Evolutionary conservation across 73 alveolate species (phyloP), one percentile per base, ranked within the genome.

Genomic region (Paramecium caudatum): DNA sequence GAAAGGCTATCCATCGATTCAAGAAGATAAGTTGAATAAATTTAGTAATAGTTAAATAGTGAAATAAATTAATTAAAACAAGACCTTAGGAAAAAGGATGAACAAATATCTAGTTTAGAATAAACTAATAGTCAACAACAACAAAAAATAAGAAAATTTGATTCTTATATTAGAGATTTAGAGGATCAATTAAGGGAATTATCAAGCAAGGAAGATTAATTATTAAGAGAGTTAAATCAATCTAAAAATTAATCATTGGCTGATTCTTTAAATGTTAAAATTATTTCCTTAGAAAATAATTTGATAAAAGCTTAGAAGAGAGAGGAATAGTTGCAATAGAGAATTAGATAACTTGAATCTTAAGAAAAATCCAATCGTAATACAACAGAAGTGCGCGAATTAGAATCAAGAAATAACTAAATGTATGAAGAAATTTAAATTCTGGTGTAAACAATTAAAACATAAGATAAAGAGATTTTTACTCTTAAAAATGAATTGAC

Each of bases 351-450:
- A 34, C 34, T 68, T 32, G 84, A 68, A 37, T 32, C 10, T 68
- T 16, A 68, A 37, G 30, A 68, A 32, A 68, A 25, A 25, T 68
- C 84, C 25, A 3, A 10, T 32, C 16, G 61, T 8, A 37, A 34
- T 32, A 34, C 9, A 32, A 32, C 84, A n/a, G 84, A 68, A 27
- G 17, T 25, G 25, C 17, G 36, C 17, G 34, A n/a, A 25, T 68
- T 68, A 16, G 25, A 68, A 16, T 3, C 21, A 0, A 68, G 34
- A 30, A 68, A 68, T 10, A 37, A 68, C 34, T 17, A 68, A 17
- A 68, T 68, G 84, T 68, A 25, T 30, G 84, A 68, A n/a, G 84
- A 68, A 68, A 68, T 68, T 49, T 37, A 68, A 34, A 68, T 68
- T 68, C 34, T 68, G 16, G 84, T 68, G 23, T 32, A 68, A 37